These are phyloP conservation scores for Candida schatavii DNA, from an alignment of 805 yeast species.

Conservation along the genomic window DNA sequence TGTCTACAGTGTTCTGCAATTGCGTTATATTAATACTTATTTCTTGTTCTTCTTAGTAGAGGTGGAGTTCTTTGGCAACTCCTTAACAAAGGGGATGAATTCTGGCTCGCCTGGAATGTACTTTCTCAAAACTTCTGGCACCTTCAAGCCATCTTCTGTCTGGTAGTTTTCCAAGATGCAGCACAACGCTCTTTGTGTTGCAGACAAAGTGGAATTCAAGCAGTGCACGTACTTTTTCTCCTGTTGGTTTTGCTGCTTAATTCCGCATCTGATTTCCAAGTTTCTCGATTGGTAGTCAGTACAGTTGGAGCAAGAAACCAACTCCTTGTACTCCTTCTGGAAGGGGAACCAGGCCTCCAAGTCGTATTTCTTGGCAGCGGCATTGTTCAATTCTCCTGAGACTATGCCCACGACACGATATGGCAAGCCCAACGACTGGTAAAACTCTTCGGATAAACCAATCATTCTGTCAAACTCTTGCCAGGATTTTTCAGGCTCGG, in stretches of 20 bases:
- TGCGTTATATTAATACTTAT: conserved; percentile 3
- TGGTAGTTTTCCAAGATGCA: conserved; percentile 97
- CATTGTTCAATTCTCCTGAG: conserved; percentile 97
- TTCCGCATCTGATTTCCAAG: conserved; percentile 98
- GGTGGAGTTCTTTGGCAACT: conserved; percentile 91
- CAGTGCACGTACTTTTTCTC: conserved; percentile 98
- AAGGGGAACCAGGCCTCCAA: conserved; percentile 99
- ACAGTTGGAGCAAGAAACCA: conserved; percentile 98
- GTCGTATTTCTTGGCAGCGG: conserved; percentile 98
- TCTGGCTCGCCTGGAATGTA: conserved; percentile 99
- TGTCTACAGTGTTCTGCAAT: too few species aligned
- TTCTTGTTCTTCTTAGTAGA: conserved; percentile 58
- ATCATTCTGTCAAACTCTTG: conserved; percentile 96
- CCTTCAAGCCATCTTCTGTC: conserved; percentile 88
- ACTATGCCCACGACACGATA: conserved; percentile 98
- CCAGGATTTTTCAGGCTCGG: conserved; percentile 99
- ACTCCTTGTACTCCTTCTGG: conserved; percentile 97
- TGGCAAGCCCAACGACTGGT: conserved; percentile 87
- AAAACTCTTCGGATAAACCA: conserved; percentile 84
- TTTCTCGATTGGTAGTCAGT: conserved; percentile 99
- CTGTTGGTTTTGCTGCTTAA: conserved; percentile 89
- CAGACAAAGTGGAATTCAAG: conserved; percentile 94
- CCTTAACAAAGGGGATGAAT: conserved; percentile 86
- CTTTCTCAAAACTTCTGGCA: conserved; percentile 94
- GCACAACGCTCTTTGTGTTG: conserved; percentile 97